Evolutionary conservation across 2,329 filamentous ascomycete genomes (phyloP), one percentile per base, ranked within the genome.

Genomic region (Epichloe sibirici): DNA sequence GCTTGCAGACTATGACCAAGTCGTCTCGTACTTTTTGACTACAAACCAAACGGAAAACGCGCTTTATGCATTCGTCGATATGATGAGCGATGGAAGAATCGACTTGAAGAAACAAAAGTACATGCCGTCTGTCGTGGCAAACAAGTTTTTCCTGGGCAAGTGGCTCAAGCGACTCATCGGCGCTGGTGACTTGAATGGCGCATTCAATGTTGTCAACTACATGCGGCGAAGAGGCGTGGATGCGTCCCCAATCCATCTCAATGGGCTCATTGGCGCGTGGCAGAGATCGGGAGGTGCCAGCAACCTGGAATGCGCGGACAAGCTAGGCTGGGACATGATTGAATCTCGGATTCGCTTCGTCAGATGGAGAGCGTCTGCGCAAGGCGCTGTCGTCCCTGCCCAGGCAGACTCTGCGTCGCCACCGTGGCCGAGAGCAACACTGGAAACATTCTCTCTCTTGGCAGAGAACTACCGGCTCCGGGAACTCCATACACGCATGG

Each of bases 91-190:
- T 4, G 77, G 77, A 5, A 64, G 72, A 45, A 66, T 81, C 51
- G 72, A 79, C 53, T 61, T 79, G 48, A 70, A 69, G 49, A 70
- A 69, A 53, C 64, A 66, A 53, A 66, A 67, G 49, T 60, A 65
- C 17, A 66, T 81, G 52, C 77, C 78, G 1, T 69, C 71, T 1
- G 67, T 71, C 8, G 67, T 81, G 40, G 73, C 71, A 48, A 93
- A 94, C 66, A 83, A 85, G 57, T 91, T 89, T 67, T 88, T 95
- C 67, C 86, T 90, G 58, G 86, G 85, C 37, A 90, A 88, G 61
- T 95, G 90, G 90, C 77, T 95, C 62, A 91, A 91, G 67, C 82
- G 86, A 48, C 78, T 94, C 8, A 86, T 94, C 52, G 84, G 83
- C 15, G 79, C 83, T 53, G 82, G 82, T 2, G 79, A 89, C 57